These are phyloP conservation scores for Clathrospora elynae DNA, from an alignment of 2,329 filamentous ascomycete genomes.

Conservation along the genomic window DNA sequence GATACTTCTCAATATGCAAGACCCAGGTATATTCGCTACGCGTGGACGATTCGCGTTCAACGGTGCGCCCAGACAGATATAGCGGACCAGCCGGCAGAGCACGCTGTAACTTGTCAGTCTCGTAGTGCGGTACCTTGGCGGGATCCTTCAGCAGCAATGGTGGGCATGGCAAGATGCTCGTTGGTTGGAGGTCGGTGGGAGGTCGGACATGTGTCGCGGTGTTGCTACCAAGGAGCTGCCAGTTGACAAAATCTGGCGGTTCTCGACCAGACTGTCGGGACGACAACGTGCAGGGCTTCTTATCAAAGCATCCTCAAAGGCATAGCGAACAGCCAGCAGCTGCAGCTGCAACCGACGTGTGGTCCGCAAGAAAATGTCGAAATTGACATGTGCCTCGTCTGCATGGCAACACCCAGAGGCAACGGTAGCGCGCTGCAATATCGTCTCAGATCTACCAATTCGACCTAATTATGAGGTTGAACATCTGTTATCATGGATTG, in stretches of 20 bases:
- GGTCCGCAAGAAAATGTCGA: conserved; percentile 14
- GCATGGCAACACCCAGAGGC: conserved; percentile 17
- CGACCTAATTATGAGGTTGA: conserved; percentile 20
- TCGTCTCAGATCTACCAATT: conserved; percentile 15
- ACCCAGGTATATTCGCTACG: conserved; percentile 27
- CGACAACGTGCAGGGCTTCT: conserved; percentile 32
- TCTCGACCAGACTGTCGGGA: conserved; percentile 36
- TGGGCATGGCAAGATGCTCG: conserved; percentile 11
- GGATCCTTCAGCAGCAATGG: conserved; percentile 14
- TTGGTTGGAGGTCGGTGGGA: conserved; percentile 26
- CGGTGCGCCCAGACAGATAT: conserved; percentile 21
- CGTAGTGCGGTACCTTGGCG: conserved; percentile 30
- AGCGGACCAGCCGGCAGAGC: conserved; percentile 24
- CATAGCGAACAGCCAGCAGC: conserved; percentile 7
- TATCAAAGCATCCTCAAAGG: conserved; percentile 36
- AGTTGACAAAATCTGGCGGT: conserved; percentile 35
- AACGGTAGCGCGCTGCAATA: conserved; percentile 19
- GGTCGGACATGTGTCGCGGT: conserved; percentile 31
- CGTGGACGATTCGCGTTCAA: conserved; percentile 16
- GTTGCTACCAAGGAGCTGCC: conserved; percentile 35
- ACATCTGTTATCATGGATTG: conserved; percentile 14
- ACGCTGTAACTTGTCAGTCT: conserved; percentile 33
- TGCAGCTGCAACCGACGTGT: conserved; percentile 20
- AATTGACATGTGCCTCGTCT: conserved; percentile 20
- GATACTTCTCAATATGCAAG: conserved; percentile 27